phyloP scores from a whole-genome alignment of 225 moss, liverwort and hornwort genomes.

The Rhytidiadelphus loreus region DNA sequence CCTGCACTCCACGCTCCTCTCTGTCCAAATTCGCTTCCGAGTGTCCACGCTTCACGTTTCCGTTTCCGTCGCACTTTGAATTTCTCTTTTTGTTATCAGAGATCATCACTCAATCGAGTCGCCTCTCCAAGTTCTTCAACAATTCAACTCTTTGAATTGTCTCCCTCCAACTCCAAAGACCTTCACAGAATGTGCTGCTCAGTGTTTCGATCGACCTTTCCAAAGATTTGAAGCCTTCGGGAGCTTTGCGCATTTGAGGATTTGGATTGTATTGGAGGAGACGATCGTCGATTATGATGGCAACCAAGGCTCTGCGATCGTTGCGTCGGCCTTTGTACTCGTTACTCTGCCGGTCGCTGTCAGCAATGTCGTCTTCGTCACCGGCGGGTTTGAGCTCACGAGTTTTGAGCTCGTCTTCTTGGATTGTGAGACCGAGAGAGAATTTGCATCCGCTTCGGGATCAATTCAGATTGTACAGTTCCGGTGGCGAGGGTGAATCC shows the following conservation, averaged over 20 bases:
- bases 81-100: neutral
- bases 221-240: neutral
- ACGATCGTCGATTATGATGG: neutral
- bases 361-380: neutral
- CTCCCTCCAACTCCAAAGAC: neutral
- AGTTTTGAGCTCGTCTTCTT: neutral
- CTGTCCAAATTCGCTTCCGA: neutral
- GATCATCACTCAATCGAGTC: neutral
- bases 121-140: neutral
- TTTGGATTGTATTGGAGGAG: neutral
- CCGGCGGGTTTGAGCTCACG: neutral
- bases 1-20: neutral
- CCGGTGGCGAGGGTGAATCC: slow-evolving; percentile 13
- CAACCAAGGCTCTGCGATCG: neutral
- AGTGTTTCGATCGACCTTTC: neutral
- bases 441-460: neutral
- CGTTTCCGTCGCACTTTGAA: neutral
- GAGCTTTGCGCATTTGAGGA: neutral
- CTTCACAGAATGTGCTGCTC: neutral
- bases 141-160: neutral
- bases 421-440: neutral
- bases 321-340: neutral
- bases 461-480: slow-evolving; percentile 1
- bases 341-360: neutral
- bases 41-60: neutral